These are phyloP conservation scores for Anthracocystis walkeri DNA, from an alignment of 1,284 basidiomycete genomes.

Conservation along the genomic window DNA sequence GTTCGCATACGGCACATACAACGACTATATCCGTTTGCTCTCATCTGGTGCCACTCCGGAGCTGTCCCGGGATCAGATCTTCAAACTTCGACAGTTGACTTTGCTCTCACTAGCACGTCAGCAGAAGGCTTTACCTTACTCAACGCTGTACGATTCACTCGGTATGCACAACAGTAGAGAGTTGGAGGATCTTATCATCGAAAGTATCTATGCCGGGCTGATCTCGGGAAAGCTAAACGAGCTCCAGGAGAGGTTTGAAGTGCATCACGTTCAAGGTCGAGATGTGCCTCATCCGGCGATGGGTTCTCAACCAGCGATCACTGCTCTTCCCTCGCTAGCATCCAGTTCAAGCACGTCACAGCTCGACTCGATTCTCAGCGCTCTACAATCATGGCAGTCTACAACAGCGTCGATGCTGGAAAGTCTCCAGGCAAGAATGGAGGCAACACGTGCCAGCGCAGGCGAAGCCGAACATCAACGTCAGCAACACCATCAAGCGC, in stretches of 20 bases:
- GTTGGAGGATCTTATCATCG: slow-evolving; percentile 94
- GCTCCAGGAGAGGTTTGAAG: slow-evolving; percentile 83
- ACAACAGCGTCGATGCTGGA: slow-evolving; percentile 26
- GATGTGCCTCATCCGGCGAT: slow-evolving; percentile 74
- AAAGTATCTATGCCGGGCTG: slow-evolving; percentile 89
- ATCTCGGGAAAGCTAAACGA: slow-evolving; percentile 91
- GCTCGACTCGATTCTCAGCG: slow-evolving; percentile 13
- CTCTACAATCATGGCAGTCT: slow-evolving; percentile 28
- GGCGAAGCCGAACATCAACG: slow-evolving; percentile 11
- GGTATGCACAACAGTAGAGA: slow-evolving; percentile 74
- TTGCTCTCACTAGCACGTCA: slow-evolving; percentile 75
- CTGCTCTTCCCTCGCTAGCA: slow-evolving; percentile 4
- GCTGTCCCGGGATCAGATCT: slow-evolving; percentile 78
- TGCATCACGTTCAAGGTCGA: slow-evolving; percentile 89
- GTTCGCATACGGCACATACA: slow-evolving; percentile 88
- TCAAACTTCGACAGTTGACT: slow-evolving; percentile 90
- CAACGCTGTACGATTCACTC: slow-evolving; percentile 28
- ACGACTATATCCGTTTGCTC: slow-evolving; percentile 72
- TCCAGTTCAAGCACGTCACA: slow-evolving; percentile 1
- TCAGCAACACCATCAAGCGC: slow-evolving; percentile 22
- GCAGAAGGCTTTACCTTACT: slow-evolving; percentile 42
- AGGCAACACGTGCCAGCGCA: slow-evolving; percentile 10
- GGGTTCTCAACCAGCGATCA: slow-evolving; percentile 3
- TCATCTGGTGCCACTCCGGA: slow-evolving; percentile 6
- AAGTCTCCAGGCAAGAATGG: slow-evolving; percentile 28